Percentiles rank a stretch among this genome's conserved stretches.
These are phyloP conservation scores for Zostera marina DNA, from an alignment of 116 monocot species.

Conservation along the genomic window DNA sequence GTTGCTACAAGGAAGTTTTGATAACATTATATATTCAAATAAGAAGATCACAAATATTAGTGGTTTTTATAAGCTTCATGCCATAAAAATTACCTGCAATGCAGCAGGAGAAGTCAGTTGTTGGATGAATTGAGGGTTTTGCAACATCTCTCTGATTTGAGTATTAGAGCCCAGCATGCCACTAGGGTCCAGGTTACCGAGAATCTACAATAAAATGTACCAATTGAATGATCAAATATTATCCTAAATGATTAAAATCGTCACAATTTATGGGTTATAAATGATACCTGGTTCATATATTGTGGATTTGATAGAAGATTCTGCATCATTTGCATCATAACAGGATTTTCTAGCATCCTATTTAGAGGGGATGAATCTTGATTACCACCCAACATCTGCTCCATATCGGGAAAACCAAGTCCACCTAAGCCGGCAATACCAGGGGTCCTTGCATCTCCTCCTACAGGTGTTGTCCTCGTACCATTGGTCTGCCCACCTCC, in stretches of 20 bases:
- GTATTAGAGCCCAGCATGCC: conserved; percentile 45
- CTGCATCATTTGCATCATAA: conserved; percentile 76
- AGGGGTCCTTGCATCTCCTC: conserved; percentile 24
- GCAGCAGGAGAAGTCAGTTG: conserved; percentile 59
- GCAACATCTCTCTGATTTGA: conserved; percentile 69
- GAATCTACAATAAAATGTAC: conserved; percentile 16
- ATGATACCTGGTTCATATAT: conserved; percentile 72
- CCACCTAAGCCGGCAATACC: conserved; percentile 50
- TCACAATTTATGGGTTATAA: background rate
- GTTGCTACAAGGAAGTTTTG: conserved; percentile 30
- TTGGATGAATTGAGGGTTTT: conserved; percentile 67
- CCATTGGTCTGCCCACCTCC: conserved; percentile 23
- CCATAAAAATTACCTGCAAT: conserved; percentile 32
- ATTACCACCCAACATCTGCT: conserved; percentile 36
- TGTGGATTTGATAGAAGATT: conserved; percentile 78
- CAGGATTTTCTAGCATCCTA: conserved; percentile 80
- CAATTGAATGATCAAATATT: too few relatives aligned
- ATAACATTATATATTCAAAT: background rate
- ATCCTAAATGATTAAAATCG: background rate
- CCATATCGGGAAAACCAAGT: conserved; percentile 51
- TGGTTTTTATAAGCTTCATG: background rate
- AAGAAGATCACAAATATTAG: background rate
- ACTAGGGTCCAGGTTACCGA: conserved; percentile 41
- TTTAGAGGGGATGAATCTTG: conserved; percentile 43
- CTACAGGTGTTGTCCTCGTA: conserved; percentile 20